These are phyloP conservation scores for Juncus effusus DNA, from an alignment of 176 grass and related monocot genomes.

Conservation along the genomic window DNA sequence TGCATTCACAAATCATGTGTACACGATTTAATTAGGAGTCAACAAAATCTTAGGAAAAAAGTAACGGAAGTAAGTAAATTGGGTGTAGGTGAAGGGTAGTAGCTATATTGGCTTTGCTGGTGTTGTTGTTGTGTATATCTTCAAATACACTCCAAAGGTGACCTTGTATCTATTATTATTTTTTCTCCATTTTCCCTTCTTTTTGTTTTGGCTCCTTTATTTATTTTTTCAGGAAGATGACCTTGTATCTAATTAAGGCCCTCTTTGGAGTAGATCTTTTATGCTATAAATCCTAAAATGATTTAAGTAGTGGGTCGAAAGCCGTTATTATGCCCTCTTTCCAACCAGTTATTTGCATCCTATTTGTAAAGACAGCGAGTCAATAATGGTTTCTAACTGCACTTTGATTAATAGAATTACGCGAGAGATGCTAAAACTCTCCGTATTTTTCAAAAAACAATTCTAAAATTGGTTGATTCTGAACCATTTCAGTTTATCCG, in stretches of 20 bases:
- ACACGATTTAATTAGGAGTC: no score
- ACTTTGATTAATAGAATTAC: no score
- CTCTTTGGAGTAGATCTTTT: background rate
- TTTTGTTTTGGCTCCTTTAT: background rate
- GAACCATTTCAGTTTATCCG: no score
- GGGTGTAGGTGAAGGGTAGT: constrained; percentile 28
- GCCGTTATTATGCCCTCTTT: no score
- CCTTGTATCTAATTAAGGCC: constrained; percentile 43
- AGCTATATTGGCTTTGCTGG: constrained; percentile 19
- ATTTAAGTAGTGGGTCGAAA: background rate
- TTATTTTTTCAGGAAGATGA: constrained; percentile 29
- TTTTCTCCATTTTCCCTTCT: no score
- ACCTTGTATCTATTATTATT: constrained; percentile 39
- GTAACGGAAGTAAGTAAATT: constrained; percentile 16
- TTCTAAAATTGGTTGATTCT: no score
- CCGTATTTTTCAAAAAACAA: no score
- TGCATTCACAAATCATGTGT: no score
- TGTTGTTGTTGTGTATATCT: constrained; percentile 65
- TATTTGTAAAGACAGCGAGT: no score
- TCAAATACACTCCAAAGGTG: constrained; percentile 78
- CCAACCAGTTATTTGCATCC: no score
- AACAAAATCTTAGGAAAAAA: background rate
- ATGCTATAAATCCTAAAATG: background rate
- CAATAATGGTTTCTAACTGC: no score
- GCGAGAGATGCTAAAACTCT: no score